Base-by-base conservation (phyloP, 495 filamentous ascomycete genomes). In the Daldinia vernicosa region DNA sequence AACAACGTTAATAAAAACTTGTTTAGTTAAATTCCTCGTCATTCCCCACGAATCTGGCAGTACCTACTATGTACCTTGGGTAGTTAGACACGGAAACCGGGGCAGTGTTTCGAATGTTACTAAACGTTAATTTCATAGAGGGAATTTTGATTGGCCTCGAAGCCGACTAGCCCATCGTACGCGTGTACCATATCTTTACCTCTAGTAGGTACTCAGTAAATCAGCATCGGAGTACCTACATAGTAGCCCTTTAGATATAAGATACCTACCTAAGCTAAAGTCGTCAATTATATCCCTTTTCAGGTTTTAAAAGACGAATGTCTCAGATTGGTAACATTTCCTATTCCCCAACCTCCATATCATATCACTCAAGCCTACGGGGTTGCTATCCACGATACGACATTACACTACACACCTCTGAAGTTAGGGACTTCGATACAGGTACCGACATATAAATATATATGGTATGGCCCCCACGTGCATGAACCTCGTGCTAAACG, bases 21-120 rank as follows among this genome's bases (percentile, higher is more conserved):
- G 30, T 45, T 27, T 11, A 59, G 15, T 56, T 59, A 66, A 66
- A 52, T 63, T 32, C 60, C 47, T 45, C 19, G 53, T 22, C 19
- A 57, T 58, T 47, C 50, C 32, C 63, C 45, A 37, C 56, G 43
- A 39, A 30, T 60, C 28, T 7, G 1, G 17, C 19, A 22, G 17
- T 52, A 22, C n/a, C n/a, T n/a, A n/a, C n/a, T n/a, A n/a, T n/a
- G n/a, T n/a, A n/a, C n/a, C n/a, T n/a, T n/a, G n/a, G n/a, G n/a
- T n/a, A n/a, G n/a, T n/a, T n/a, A 52, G 15, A 52, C 24, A 28
- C 26, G 26, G 0, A 52, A 28, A n/a, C 9, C 6, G 5, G 50
- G 50, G 24, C 2, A 52, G 12, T 27, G 22, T 28, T 11, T 28
- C 50, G 50, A 28, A 52, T 28, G 50, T 52, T 52, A n/a, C 9